Evolutionary conservation across 2,329 filamentous ascomycete species (phyloP), one percentile per base, ranked within the genome.

Genomic region (Microdochium trichocladiopsis): DNA sequence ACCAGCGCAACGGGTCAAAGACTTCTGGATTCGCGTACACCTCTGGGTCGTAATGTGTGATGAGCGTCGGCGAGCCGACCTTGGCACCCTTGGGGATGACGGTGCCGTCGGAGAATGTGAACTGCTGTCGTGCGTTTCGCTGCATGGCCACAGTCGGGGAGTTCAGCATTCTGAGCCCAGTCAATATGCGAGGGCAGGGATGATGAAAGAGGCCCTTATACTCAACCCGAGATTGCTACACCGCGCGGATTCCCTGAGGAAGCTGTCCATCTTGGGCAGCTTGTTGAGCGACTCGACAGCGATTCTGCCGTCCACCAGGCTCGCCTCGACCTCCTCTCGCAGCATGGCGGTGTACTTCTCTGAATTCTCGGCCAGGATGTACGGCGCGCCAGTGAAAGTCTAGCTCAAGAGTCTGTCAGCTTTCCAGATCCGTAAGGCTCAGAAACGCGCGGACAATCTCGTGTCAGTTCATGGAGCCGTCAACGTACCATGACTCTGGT

Each of bases 1-100:
- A 53, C 24, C 49, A 54, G 31, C 52, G 52, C 25, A 51, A 51
- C 4, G 28, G 50, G 24, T 54, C 52, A 24, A 54, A 54, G 11
- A 49, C 36, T 10, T 54, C 52, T 5, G 52, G 50, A 22, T 50
- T 47, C 45, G 33, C 31, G 36, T 37, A 54, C 18, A 52, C 49
- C 18, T 51, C 52, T n/a, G 52, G 45, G 22, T 54, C 52, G 11
- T 45, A 31, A 4, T 52, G 50, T 10, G 51, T 43, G 25, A 22
- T 28, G 6, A 49, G 50, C 6, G 33, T 47, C n/a, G 47, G 22
- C 28, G 50, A 45, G 21, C 52, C 52, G 45, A 54, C 36, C 47
- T 52, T 51, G 12, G 52, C 23, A 18, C 52, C 52, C 3, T 28
- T 24, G 14, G 52, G 52, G 11, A 54, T 45, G 14, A 54, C 45